Evolutionary conservation across 257 asterid genomes (phyloP), one percentile per base, ranked within the genome.

Genomic region (Craterostigma plantagineum): DNA sequence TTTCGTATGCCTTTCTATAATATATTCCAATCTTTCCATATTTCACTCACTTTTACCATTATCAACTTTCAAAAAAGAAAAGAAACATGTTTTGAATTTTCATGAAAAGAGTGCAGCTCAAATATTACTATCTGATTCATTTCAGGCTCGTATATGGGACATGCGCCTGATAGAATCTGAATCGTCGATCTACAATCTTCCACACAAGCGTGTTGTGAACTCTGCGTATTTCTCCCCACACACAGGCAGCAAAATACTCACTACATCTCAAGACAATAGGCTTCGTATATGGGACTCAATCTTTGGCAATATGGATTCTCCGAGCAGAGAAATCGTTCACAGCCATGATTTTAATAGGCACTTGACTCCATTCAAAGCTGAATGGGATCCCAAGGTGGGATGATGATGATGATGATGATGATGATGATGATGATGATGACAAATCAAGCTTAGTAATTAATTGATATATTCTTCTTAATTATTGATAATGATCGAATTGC

Each of bases 101-200:
- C 30, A 2, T 23, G 6, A 23, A 23, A 23, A 23, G 2, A 23
- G 30, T 23, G n/a, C n/a, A n/a, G n/a, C n/a, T n/a, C n/a, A n/a
- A 23, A 23, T 23, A 23, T 23, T 23, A 23, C 2, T 23, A 23
- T 2, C 6, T 23, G 30, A 23, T 23, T 2, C n/a, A 2, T 6
- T 56, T 35, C 65, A 87, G 98, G 98, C 98, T 52, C 98, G 98
- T 44, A 61, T 87, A 56, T 87, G 98, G 98, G 98, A 87, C 68
- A 75, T 87, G 64, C 72, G 98, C 1, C 64, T 11, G 52, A 58
- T 82, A 39, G 84, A 87, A 64, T 57, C 79, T 44, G 86, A 86
- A 33, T 74, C 95, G 23, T 79, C 93, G 35, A 72, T 87, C 33
- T 65, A 63, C 45, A 64, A 70, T 51, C 95, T 87, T 42, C 43